Evolutionary conservation across 495 filamentous ascomycete species (phyloP).

Genomic region (Aspergillus carlsbadensis): DNA sequence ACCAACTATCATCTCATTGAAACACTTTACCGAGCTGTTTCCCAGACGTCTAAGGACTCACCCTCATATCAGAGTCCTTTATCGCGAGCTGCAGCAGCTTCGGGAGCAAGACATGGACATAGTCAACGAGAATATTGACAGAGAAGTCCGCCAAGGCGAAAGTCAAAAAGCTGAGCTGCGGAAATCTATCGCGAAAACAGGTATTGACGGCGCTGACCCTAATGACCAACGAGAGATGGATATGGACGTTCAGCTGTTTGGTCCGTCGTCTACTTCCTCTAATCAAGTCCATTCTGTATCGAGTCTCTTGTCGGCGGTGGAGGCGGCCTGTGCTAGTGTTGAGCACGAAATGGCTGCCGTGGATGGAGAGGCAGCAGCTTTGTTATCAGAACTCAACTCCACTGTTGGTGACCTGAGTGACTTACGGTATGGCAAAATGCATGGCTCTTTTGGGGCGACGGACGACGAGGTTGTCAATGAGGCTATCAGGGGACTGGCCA

Average conservation of each 20-base stretch:
- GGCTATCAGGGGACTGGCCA: conserved; percentile 47
- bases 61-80: conserved; percentile 71
- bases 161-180: conserved; percentile 61
- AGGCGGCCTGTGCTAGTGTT: conserved; percentile 60
- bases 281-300: conserved; percentile 56
- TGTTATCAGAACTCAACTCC: conserved; percentile 60
- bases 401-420: conserved; percentile 75
- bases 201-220: conserved; percentile 49
- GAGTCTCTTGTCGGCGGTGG: conserved; percentile 67
- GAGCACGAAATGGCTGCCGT: conserved; percentile 63
- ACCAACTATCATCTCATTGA: conserved; percentile 67
- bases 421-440: conserved; percentile 75
- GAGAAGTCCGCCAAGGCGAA: conserved; percentile 63
- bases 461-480: conserved; percentile 61
- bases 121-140: conserved; percentile 65
- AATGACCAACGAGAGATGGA: conserved; percentile 72
- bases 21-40: conserved; percentile 75
- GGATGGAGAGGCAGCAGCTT: conserved; percentile 59
- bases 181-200: conserved; percentile 50
- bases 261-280: conserved; percentile 41
- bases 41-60: conserved; percentile 66
- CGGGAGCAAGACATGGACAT: conserved; percentile 66
- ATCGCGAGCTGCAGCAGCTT: conserved; percentile 72
- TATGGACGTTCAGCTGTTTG: conserved; percentile 70
- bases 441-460: conserved; percentile 53